Base-by-base conservation (phyloP, 2,329 filamentous ascomycete species). In the Diaporthe ampelina region DNA sequence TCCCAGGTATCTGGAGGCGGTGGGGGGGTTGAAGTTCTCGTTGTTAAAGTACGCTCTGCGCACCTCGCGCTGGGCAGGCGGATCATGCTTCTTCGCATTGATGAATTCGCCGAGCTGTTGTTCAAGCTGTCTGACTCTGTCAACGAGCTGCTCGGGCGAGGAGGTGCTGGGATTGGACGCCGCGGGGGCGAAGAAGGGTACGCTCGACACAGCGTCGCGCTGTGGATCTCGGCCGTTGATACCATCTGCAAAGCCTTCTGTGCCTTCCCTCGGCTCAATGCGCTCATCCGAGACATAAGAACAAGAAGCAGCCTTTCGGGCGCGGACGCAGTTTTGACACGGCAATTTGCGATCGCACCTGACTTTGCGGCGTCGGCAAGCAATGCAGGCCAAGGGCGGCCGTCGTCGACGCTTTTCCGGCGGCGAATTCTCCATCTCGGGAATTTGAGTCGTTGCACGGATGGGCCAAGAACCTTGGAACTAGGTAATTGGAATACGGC, bases 21-120 rank as follows among this genome's bases (percentile, higher is more conserved):
- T 87, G 74, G 72, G 87, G 82, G 61, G 88, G 85, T 0, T 82
- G 84, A 1, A 86, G 87, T 1, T 81, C 83, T 1, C 88, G 57
- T 19, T 79, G 77, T 1, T 85, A 84, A 1, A 79, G 78, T 6
- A 80, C 79, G 85, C 82, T 17, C 81, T 78, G 43, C 81, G 76
- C 69, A 77, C 74, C 37, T 78, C 65, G 75, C 78, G 77, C 1
- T 77, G 67, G 37, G 65, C 65, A n/a, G 72, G 68, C 52, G 77
- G 75, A 13, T 70, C 67, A 24, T 29, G 61, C 40, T 76, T 70
- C 37, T n/a, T 76, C 26, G 67, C 32, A 8, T 76, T 70, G 40
- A 76, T 74, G 24, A 76, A 75, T 74, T 77, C 79, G 8, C 80
- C 80, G 3, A 87, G 77, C 75, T 85, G 83, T 24, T 85, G 81